Conservation (phyloP, 2,329 filamentous ascomycete species). For the Colletotrichum somersetense region DNA sequence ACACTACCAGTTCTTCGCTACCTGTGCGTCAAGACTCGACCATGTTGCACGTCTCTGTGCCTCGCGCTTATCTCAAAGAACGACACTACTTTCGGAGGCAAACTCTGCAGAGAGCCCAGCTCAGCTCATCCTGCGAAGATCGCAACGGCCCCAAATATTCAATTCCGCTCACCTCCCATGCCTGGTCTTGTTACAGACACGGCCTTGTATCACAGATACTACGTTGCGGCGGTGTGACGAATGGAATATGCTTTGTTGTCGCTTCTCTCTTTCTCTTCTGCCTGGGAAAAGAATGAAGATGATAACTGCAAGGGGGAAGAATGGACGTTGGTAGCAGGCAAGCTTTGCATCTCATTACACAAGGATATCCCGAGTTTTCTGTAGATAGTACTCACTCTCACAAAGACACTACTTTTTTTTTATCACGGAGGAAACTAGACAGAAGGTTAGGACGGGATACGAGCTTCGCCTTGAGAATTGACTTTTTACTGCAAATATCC, state of each 20-base stretch:
- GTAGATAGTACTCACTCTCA: slow-evolving; percentile 45
- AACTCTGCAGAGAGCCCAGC: slow-evolving; percentile 18
- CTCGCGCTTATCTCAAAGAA: slow-evolving; percentile 23
- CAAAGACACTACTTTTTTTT: slow-evolving; percentile 32
- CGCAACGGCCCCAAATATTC: slow-evolving; percentile 21
- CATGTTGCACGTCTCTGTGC: slow-evolving; percentile 30
- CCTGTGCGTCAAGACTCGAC: slow-evolving; percentile 28
- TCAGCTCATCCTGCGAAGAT: slow-evolving; percentile 26
- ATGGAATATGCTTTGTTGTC: slow-evolving; percentile 16
- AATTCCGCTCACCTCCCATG: slow-evolving; percentile 3
- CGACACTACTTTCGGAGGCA: slow-evolving; percentile 23
- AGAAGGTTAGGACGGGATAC: slow-evolving; percentile 25
- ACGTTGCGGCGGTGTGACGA: slow-evolving; percentile 1
- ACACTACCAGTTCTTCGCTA: slow-evolving; percentile 19
- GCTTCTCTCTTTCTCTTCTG: neutral
- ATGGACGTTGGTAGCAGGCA: slow-evolving; percentile 38
- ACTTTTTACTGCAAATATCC: slow-evolving; percentile 35
- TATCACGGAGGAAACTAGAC: slow-evolving; percentile 37
- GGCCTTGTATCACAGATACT: neutral
- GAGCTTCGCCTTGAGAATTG: slow-evolving; percentile 40
- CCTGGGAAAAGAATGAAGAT: neutral
- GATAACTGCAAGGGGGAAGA: slow-evolving; percentile 7
- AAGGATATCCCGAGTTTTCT: slow-evolving; percentile 48
- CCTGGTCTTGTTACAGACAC: slow-evolving; percentile 7
- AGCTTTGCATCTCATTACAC: slow-evolving; percentile 42